Percentiles rank a stretch among this genome's conserved stretches.
Evolutionary conservation across 441 rosid species (phyloP).

Genomic region (Jatropha multifida): DNA sequence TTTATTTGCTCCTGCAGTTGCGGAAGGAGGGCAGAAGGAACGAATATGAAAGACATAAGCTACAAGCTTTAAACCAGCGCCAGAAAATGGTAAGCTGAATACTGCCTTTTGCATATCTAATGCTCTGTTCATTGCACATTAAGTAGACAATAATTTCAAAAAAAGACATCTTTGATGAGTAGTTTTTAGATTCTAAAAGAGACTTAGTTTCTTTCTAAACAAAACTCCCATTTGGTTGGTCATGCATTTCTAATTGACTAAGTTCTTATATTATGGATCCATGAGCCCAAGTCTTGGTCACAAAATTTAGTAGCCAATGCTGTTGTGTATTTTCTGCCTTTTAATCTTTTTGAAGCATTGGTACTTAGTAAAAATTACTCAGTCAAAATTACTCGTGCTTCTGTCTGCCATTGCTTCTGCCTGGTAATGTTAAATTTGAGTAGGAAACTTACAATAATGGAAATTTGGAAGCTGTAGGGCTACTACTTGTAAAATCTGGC

Average conservation of each 20-base stretch:
- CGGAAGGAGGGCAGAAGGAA: slow-evolving; percentile 96
- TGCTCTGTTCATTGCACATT: slow-evolving; percentile 3
- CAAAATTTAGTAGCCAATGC: background rate
- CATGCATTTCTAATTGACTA: background rate
- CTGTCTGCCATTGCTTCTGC: background rate
- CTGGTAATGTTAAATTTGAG: background rate
- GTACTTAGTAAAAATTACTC: background rate
- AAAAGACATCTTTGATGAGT: too few relatives aligned
- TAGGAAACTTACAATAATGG: background rate
- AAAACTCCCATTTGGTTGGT: background rate
- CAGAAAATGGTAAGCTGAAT: slow-evolving; percentile 83
- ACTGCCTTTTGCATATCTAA: slow-evolving; percentile 6
- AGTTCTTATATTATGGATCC: background rate
- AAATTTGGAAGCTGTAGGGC: background rate
- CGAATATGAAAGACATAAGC: slow-evolving; percentile 96
- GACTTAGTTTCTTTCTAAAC: background rate
- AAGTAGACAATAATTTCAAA: background rate
- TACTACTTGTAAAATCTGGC: background rate
- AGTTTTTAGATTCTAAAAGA: background rate
- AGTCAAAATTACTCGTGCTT: background rate
- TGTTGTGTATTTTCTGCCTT: background rate
- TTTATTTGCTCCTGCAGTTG: slow-evolving; percentile 48
- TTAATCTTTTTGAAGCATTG: background rate
- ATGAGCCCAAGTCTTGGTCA: background rate
- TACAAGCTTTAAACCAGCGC: slow-evolving; percentile 95